Percentiles rank a stretch among this genome's conserved stretches.
These are phyloP conservation scores for Linnemannia schmuckeri DNA, from an alignment of 192 early-diverging fungal species.

Conservation along the genomic window DNA sequence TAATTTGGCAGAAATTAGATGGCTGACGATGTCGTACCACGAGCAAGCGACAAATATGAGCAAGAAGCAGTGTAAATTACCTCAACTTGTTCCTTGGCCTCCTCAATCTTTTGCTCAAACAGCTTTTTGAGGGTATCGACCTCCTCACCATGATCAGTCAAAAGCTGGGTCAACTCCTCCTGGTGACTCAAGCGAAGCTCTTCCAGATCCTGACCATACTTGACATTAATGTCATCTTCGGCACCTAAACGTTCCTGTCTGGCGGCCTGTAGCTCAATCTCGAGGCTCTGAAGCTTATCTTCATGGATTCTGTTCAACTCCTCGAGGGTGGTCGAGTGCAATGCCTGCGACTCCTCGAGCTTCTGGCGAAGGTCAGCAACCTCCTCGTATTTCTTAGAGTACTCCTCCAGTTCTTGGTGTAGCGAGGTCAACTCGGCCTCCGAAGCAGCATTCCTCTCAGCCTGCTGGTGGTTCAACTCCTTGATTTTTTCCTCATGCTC, in stretches of 20 bases:
- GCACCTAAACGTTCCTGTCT: constrained; percentile 43
- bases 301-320: constrained; percentile 54
- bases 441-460: constrained; percentile 38
- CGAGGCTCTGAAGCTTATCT: constrained; percentile 49
- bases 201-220: constrained; percentile 42
- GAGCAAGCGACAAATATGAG: not conserved
- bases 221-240: constrained; percentile 41
- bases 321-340: constrained; percentile 46
- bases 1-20: not conserved
- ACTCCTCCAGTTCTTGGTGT: constrained; percentile 37
- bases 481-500: constrained; percentile 52
- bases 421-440: constrained; percentile 47
- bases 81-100: constrained; percentile 46
- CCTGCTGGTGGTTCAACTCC: constrained; percentile 36
- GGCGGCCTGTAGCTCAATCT: constrained; percentile 52
- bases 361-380: constrained; percentile 31
- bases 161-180: constrained; percentile 31
- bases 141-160: constrained; percentile 33
- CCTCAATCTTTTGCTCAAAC: constrained; percentile 44
- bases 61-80: not conserved
- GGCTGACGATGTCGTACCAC: no score
- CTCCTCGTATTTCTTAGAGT: constrained; percentile 46
- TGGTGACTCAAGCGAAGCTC: constrained; percentile 38
- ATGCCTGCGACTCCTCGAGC: constrained; percentile 45
- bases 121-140: constrained; percentile 28